Conservation (phyloP, 2,329 filamentous ascomycete genomes). For the Metarhizium anisopliae region DNA sequence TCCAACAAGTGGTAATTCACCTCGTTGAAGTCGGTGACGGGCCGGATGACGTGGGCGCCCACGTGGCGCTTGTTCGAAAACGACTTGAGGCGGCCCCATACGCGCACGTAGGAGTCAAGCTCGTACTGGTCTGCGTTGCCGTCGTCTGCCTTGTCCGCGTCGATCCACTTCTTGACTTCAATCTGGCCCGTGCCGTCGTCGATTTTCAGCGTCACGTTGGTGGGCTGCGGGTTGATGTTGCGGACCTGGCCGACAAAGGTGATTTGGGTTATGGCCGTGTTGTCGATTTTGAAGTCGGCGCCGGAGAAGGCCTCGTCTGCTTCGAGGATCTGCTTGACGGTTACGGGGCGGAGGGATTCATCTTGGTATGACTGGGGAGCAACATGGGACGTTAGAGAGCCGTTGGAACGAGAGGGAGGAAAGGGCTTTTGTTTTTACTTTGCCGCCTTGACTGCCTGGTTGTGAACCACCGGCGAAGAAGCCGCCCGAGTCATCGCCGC, state of each 20-base stretch:
- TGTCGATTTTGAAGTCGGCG: constrained; percentile 78
- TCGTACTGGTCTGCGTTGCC: constrained; percentile 44
- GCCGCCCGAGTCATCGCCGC: constrained; percentile 52
- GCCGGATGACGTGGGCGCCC: constrained; percentile 70
- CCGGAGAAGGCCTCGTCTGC: constrained; percentile 65
- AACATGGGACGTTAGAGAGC: not conserved
- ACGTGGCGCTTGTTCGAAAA: constrained; percentile 81
- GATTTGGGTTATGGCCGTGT: constrained; percentile 57
- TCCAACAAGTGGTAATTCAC: constrained; percentile 88
- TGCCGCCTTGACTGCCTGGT: constrained; percentile 44
- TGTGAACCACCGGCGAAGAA: constrained; percentile 54
- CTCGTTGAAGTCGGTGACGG: constrained; percentile 81
- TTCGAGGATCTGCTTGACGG: constrained; percentile 88
- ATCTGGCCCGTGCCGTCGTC: constrained; percentile 92
- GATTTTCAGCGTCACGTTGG: constrained; percentile 84
- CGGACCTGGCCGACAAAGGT: constrained; percentile 89
- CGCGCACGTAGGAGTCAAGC: constrained; percentile 72
- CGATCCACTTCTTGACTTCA: constrained; percentile 84
- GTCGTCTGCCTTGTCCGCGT: constrained; percentile 47
- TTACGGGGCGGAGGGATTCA: constrained; percentile 85
- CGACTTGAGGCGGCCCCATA: constrained; percentile 74
- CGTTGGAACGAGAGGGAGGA: not conserved
- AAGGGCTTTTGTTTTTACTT: constrained; percentile 22
- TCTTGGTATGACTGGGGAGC: constrained; percentile 53
- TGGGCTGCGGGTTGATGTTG: constrained; percentile 74